Conservation (phyloP, 2,329 filamentous ascomycete genomes). For the Colletotrichum zoysiae region DNA sequence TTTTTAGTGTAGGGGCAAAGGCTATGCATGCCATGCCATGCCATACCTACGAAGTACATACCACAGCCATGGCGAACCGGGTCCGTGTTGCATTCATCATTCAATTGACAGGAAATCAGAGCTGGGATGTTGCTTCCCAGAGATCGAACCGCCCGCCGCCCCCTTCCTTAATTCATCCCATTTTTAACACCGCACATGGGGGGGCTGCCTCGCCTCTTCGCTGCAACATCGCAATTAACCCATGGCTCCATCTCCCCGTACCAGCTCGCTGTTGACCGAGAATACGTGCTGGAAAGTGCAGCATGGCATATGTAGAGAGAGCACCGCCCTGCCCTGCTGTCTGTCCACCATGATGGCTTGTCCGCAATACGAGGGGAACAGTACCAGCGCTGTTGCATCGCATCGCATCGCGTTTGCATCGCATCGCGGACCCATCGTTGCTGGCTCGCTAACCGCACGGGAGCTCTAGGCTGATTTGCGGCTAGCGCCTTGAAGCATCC, state of each 20-base stretch:
- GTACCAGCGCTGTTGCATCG: no score
- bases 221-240: constrained; percentile 35
- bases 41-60: no score
- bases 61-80: neutral
- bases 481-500: constrained; percentile 24
- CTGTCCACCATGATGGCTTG: neutral
- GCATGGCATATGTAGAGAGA: neutral
- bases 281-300: neutral
- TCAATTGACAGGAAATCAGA: constrained; percentile 11
- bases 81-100: neutral
- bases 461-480: constrained; percentile 23
- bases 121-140: constrained; percentile 22
- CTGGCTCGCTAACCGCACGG: constrained; percentile 2
- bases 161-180: neutral
- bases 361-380: no score
- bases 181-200: neutral
- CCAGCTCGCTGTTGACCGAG: neutral
- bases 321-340: neutral
- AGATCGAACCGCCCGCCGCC: neutral
- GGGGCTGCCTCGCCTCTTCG: neutral
- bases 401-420: no score
- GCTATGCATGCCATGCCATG: no score
- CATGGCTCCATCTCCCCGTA: neutral
- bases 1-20: neutral
- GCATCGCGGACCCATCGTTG: neutral